These are phyloP conservation scores for Ceratorhiza oryzae-sativae DNA, from an alignment of 1,284 basidiomycete species.

Conservation along the genomic window DNA sequence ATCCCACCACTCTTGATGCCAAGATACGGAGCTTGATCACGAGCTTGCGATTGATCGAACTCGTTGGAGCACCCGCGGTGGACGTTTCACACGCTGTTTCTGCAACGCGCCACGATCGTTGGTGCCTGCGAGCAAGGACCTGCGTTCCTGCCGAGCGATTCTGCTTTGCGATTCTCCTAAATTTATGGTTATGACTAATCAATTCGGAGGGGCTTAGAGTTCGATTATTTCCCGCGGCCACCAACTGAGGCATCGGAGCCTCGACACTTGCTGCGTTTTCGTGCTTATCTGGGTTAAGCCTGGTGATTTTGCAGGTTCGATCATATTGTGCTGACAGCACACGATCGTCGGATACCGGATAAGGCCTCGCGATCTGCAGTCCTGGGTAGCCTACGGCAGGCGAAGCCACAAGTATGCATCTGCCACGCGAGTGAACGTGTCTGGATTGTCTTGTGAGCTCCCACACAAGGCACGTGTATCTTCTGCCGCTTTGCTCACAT, in stretches of 20 bases:
- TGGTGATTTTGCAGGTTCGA: background rate
- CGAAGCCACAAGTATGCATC: background rate
- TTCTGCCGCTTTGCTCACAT: background rate
- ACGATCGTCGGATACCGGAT: background rate
- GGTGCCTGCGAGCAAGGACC: background rate
- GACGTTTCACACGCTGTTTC: background rate
- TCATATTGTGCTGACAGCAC: background rate
- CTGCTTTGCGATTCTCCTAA: background rate
- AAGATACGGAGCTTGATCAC: conserved; percentile 9
- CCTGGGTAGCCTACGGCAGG: background rate
- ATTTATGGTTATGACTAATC: conserved; percentile 3
- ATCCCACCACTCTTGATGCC: conserved; percentile 32
- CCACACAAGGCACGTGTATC: background rate
- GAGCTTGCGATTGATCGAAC: background rate
- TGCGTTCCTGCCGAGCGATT: background rate
- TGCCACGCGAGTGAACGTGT: conserved; percentile 3
- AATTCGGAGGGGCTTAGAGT: background rate
- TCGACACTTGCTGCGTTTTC: background rate
- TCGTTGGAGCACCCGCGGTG: background rate
- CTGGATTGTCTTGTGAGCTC: background rate
- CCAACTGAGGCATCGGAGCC: conserved; percentile 36
- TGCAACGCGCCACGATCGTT: background rate
- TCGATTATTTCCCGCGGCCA: conserved; percentile 15
- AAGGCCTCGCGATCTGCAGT: background rate
- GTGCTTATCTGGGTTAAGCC: background rate